Percentiles rank a stretch among this genome's conserved stretches.
Evolutionary conservation across 305 asterid genomes (phyloP).

Genomic region (Rubia tinctorum): DNA sequence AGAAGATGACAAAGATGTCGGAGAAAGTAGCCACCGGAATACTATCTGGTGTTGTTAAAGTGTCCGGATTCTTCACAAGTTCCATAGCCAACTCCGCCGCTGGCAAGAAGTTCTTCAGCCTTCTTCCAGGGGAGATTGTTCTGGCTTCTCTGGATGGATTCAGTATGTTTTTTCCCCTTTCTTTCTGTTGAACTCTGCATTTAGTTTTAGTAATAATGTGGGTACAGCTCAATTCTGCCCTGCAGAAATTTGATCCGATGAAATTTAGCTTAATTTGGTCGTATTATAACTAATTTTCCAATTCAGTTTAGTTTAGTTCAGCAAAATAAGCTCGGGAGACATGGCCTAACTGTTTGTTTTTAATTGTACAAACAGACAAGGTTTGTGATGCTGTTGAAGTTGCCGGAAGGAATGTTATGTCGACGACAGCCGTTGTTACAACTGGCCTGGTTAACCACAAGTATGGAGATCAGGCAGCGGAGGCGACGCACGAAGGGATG

Average conservation of each 20-base stretch:
- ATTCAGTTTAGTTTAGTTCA: too few species aligned
- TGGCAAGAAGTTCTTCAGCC: constrained; percentile 50
- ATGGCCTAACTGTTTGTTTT: background rate
- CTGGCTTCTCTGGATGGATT: constrained; percentile 58
- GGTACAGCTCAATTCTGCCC: too few species aligned
- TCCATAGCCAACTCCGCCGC: constrained; percentile 40
- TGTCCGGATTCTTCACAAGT: constrained; percentile 46
- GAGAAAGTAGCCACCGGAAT: constrained; percentile 42
- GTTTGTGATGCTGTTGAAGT: constrained; percentile 85
- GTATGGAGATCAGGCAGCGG: constrained; percentile 75
- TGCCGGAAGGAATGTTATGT: constrained; percentile 61
- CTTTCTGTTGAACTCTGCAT: background rate
- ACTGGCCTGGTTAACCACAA: constrained; percentile 74
- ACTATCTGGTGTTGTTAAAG: constrained; percentile 49
- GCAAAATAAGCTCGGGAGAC: background rate
- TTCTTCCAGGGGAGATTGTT: constrained; percentile 50
- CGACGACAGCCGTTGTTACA: constrained; percentile 57
- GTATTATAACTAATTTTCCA: too few species aligned
- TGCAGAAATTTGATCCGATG: too few species aligned
- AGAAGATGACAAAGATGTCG: constrained; percentile 45
- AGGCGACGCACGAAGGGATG: constrained; percentile 55
- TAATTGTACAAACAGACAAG: constrained; percentile 47
- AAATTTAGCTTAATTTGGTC: too few species aligned
- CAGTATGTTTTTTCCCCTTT: constrained; percentile 26
- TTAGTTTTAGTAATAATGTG: too few species aligned